phyloP scores from a whole-genome alignment of 768 basidiomycete species.

The Tricholoma hemisulphureum region DNA sequence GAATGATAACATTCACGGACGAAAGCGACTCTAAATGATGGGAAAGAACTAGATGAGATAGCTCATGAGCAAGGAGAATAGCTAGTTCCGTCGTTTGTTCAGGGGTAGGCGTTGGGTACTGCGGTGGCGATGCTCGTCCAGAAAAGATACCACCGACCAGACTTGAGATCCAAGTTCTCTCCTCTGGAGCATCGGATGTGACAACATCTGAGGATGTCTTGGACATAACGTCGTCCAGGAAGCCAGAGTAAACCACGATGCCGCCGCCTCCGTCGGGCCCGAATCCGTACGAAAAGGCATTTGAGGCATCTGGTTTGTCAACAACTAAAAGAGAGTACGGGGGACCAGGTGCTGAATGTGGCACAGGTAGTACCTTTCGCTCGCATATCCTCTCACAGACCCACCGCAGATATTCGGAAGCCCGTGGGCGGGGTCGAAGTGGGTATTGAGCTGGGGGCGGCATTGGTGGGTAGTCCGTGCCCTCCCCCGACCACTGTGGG shows the following conservation, averaged over 20 bases:
- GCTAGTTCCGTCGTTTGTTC: conserved; percentile 89
- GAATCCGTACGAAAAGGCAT: conserved; percentile 96
- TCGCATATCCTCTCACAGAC: conserved; percentile 51
- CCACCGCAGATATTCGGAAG: conserved; percentile 64
- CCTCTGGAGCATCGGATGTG: conserved; percentile 15
- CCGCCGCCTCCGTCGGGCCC: conserved; percentile 90
- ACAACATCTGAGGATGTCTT: conserved; percentile 34
- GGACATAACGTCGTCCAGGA: conserved; percentile 81
- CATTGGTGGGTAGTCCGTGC: conserved; percentile 52
- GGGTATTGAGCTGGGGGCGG: conserved; percentile 85
- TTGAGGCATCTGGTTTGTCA: conserved; percentile 77
- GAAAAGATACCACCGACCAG: conserved; percentile 48
- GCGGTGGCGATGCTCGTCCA: conserved; percentile 24
- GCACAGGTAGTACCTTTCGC: conserved; percentile 38
- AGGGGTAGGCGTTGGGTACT: conserved; percentile 59
- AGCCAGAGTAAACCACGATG: conserved; percentile 91
- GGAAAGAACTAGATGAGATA: conserved; percentile 85
- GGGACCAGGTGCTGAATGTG: conserved; percentile 70
- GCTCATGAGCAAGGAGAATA: conserved; percentile 88
- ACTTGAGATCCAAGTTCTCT: conserved; percentile 45
- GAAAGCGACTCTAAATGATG: conserved; percentile 94
- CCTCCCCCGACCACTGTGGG: conserved; percentile 54
- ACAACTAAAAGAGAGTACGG: conserved; percentile 91
- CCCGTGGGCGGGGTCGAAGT: conserved; percentile 80
- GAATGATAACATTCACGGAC: conserved; percentile 77